phyloP scores from a whole-genome alignment of 2,329 filamentous ascomycete genomes.

The Rhynchosporium agropyri region DNA sequence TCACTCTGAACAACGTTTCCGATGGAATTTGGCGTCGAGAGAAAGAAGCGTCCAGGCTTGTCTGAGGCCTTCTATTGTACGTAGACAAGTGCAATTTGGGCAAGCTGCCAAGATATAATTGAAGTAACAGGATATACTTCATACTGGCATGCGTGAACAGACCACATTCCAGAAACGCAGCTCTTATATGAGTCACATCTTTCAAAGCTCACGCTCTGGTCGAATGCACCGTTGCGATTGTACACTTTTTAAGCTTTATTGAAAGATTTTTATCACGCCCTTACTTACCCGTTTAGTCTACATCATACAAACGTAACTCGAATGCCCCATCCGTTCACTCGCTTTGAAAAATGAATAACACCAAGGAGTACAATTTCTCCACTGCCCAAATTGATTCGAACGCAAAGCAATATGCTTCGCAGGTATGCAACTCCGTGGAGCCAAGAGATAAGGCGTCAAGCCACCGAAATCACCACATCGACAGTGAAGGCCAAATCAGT shows the following conservation, averaged over 20 bases:
- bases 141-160: not conserved
- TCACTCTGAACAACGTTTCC: not conserved
- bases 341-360: conserved; percentile 8
- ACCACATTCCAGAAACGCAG: not conserved
- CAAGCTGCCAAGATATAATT: not conserved
- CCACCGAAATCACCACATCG: too few species aligned
- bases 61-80: not conserved
- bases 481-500: too few species aligned
- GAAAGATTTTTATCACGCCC: not conserved
- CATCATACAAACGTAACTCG: not conserved
- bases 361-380: not conserved
- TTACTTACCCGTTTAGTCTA: conserved; percentile 8
- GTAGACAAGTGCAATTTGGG: not conserved
- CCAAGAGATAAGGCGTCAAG: not conserved
- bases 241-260: not conserved
- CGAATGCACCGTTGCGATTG: too few species aligned
- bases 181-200: not conserved
- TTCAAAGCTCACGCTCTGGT: not conserved
- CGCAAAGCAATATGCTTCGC: not conserved
- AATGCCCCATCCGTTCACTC: conserved; percentile 5
- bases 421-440: not conserved
- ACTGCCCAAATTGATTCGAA: too few species aligned
- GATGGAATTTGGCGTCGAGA: not conserved
- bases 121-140: conserved; percentile 1
- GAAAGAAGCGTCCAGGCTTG: not conserved